Percentiles rank a stretch among this genome's conserved stretches.
phyloP scores from a whole-genome alignment of 352 stramenopile species.

The Blastocystis sp. region DNA sequence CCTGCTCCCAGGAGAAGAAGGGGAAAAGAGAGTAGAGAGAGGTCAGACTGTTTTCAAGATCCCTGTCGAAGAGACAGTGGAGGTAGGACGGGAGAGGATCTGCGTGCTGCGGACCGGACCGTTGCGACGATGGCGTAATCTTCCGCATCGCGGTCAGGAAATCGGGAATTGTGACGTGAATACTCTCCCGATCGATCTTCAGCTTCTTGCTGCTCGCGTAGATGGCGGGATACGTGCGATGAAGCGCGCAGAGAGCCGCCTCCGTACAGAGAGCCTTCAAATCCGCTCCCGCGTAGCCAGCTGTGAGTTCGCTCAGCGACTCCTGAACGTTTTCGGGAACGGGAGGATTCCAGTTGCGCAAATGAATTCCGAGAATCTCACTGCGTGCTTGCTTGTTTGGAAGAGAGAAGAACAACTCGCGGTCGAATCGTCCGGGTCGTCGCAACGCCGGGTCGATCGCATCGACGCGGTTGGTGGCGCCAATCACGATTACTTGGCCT shows the following conservation, averaged over 20 bases:
- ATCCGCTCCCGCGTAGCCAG: constrained; percentile 78
- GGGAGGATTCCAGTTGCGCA: constrained; percentile 72
- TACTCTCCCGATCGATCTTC: constrained; percentile 68
- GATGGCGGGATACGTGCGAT: constrained; percentile 74
- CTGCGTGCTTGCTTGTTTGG: constrained; percentile 71
- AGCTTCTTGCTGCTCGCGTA: constrained; percentile 72
- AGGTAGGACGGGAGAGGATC: constrained; percentile 66
- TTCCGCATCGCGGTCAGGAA: constrained; percentile 72
- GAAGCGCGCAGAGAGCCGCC: constrained; percentile 73
- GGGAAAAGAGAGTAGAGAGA: constrained; percentile 60
- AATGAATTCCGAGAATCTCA: constrained; percentile 77
- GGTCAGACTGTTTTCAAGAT: constrained; percentile 62
- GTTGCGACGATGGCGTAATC: constrained; percentile 54
- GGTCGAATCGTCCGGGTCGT: constrained; percentile 80
- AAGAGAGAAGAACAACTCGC: constrained; percentile 76
- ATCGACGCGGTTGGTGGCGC: constrained; percentile 88
- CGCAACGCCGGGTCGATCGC: constrained; percentile 84
- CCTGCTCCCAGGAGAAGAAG: background rate
- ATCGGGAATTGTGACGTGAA: constrained; percentile 68
- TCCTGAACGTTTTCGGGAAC: constrained; percentile 66
- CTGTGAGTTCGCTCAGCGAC: constrained; percentile 71
- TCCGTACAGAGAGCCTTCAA: constrained; percentile 79
- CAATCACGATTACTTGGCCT: constrained; percentile 84
- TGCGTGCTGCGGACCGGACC: constrained; percentile 66
- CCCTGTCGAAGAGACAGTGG: constrained; percentile 62